phyloP scores from a whole-genome alignment of 2,329 filamentous ascomycete species.

The Xylaria polymorpha region DNA sequence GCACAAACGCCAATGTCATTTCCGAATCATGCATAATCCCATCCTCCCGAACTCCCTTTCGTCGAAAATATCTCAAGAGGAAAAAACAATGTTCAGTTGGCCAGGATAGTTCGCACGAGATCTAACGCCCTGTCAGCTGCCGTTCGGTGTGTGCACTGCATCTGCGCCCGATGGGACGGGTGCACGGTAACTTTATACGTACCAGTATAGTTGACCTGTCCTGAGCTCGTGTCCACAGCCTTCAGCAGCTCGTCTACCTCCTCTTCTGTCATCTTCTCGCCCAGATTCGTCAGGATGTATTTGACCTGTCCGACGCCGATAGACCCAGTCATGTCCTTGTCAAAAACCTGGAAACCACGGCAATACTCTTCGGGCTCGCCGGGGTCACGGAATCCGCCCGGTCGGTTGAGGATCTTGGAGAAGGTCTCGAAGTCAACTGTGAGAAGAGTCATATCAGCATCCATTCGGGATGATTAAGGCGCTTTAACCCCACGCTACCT shows the following conservation, averaged over 20 bases:
- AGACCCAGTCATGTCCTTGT: conserved; percentile 98
- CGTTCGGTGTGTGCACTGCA: background rate
- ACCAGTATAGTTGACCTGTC: conserved; percentile 98
- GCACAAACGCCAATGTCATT: conserved; percentile 48
- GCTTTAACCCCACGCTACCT: background rate
- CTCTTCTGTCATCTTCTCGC: conserved; percentile 99
- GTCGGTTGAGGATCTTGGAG: conserved; percentile 94
- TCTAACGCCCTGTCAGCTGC: conserved; percentile 60
- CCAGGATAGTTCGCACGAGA: conserved; percentile 86
- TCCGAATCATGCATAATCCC: conserved; percentile 44
- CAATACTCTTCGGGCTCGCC: conserved; percentile 99
- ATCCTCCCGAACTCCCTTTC: conserved; percentile 46
- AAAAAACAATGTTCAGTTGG: conserved; percentile 68
- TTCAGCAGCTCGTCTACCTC: conserved; percentile 99
- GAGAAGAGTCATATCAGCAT: conserved; percentile 21
- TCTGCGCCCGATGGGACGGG: background rate
- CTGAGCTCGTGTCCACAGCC: conserved; percentile 94
- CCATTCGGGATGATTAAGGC: background rate
- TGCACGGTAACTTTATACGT: conserved; percentile 49
- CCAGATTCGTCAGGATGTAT: conserved; percentile 97
- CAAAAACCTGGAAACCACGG: conserved; percentile 98
- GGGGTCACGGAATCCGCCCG: conserved; percentile 96
- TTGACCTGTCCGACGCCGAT: conserved; percentile 98
- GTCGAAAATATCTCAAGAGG: conserved; percentile 33
- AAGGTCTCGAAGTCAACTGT: conserved; percentile 98